Evolutionary conservation across 1,139 yeast genomes (phyloP).

Genomic region (Yamadazyma diddensiae): DNA sequence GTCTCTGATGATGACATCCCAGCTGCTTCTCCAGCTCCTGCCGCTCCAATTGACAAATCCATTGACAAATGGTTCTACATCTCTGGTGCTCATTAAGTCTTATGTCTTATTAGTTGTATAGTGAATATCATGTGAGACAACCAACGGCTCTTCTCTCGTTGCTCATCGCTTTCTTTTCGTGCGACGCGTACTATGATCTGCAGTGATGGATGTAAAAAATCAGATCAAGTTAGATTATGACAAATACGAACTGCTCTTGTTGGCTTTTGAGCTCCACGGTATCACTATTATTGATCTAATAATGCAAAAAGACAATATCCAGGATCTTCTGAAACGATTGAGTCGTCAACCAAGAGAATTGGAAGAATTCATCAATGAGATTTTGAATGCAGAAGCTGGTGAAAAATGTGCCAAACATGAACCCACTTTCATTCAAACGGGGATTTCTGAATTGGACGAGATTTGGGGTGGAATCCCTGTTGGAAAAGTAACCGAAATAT

Average conservation of each 20-base stretch:
- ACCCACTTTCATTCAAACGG: background rate
- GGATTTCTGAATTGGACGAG: constrained; percentile 43
- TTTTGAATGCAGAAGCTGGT: constrained; percentile 49
- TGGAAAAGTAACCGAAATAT: constrained; percentile 71
- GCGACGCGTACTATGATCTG: background rate
- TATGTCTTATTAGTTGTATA: background rate
- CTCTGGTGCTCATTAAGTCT: constrained; percentile 68
- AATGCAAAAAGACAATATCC: constrained; percentile 11
- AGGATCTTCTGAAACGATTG: constrained; percentile 37
- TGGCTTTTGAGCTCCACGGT: constrained; percentile 13
- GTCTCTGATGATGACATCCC: constrained; percentile 55
- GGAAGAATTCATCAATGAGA: constrained; percentile 24
- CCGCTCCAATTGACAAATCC: constrained; percentile 95
- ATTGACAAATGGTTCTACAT: constrained; percentile 99
- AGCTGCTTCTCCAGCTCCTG: constrained; percentile 64
- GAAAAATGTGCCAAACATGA: constrained; percentile 10
- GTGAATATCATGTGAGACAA: no score
- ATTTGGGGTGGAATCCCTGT: constrained; percentile 69
- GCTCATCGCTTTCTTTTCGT: background rate
- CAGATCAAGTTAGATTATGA: constrained; percentile 8
- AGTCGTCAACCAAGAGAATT: constrained; percentile 50
- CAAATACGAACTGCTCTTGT: constrained; percentile 11
- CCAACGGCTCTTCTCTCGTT: no score
- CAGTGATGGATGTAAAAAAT: constrained; percentile 9
- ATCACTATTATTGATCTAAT: constrained; percentile 13